phyloP scores from a whole-genome alignment of 345 rosid genomes.

The Conringia planisiliqua region DNA sequence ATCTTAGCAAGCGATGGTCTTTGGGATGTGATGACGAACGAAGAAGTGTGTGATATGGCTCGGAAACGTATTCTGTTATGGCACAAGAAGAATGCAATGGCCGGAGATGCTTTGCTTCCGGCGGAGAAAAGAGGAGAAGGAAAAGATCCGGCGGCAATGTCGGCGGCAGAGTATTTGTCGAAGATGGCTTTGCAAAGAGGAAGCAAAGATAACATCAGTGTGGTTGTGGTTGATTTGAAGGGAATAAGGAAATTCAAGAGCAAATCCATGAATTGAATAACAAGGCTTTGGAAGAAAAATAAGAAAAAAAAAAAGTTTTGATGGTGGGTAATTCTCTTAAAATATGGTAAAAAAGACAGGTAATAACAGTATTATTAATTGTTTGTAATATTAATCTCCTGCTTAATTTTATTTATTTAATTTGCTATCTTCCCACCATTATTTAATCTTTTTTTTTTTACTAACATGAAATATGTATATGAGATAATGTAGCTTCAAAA shows the following conservation, averaged over 20 bases:
- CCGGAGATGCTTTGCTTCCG: conserved; percentile 28
- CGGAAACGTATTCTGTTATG: conserved; percentile 56
- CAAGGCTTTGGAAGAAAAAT: conserved; percentile 26
- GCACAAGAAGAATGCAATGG: conserved; percentile 50
- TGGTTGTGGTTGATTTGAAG: conserved; percentile 68
- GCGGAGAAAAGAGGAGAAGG: conserved; percentile 40
- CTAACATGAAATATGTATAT: conserved; percentile 25
- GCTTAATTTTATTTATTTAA: neutral
- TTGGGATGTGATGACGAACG: conserved; percentile 74
- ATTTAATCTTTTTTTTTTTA: conserved; percentile 1
- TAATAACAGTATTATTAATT: conserved; percentile 15
- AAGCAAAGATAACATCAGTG: conserved; percentile 80
- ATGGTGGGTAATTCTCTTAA: conserved; percentile 25
- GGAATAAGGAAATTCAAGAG: conserved; percentile 58
- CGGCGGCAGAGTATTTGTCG: conserved; percentile 66
- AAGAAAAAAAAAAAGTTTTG: conserved; percentile 10
- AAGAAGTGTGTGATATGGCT: conserved; percentile 65
- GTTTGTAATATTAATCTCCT: conserved; percentile 24
- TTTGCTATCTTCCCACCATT: conserved; percentile 17
- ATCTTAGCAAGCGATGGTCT: conserved; percentile 78
- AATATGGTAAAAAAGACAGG: neutral
- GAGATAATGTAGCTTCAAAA: conserved; percentile 19
- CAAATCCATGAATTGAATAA: conserved; percentile 25
- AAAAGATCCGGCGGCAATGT: conserved; percentile 62
- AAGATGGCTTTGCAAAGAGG: conserved; percentile 69